phyloP scores from a whole-genome alignment of 768 basidiomycete genomes.

The Phaeotremella skinneri region DNA sequence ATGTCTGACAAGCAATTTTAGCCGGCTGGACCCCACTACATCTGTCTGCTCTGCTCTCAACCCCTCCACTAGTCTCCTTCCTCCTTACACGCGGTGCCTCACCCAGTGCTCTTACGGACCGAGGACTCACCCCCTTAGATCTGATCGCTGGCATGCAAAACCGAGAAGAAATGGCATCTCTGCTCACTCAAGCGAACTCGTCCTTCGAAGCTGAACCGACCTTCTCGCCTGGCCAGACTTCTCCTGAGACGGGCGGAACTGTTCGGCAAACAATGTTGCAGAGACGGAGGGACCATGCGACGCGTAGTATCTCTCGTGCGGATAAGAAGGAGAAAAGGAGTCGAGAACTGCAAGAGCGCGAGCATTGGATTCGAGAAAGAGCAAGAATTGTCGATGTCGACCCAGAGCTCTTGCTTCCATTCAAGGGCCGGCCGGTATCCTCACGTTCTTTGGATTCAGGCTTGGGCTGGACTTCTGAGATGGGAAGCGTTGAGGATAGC shows the following conservation, averaged over 20 bases:
- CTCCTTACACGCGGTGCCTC: conserved; percentile 90
- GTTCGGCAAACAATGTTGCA: conserved; percentile 63
- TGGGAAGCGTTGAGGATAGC: conserved; percentile 64
- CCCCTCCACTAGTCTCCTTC: conserved; percentile 86
- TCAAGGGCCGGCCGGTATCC: background rate
- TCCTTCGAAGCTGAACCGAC: conserved; percentile 23
- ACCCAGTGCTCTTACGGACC: conserved; percentile 69
- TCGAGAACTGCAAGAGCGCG: conserved; percentile 22
- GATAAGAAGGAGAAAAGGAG: conserved; percentile 24
- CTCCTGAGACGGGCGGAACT: conserved; percentile 3
- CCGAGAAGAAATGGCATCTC: conserved; percentile 77
- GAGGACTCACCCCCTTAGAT: conserved; percentile 81
- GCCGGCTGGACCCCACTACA: conserved; percentile 95
- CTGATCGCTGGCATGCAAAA: conserved; percentile 79
- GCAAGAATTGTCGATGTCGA: conserved; percentile 37
- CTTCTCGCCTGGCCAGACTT: conserved; percentile 8
- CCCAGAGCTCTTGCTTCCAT: conserved; percentile 17
- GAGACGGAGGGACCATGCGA: conserved; percentile 56
- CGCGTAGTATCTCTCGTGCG: conserved; percentile 3
- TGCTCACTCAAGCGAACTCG: conserved; percentile 69
- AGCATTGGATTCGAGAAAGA: conserved; percentile 34
- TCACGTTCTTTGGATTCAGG: conserved; percentile 8
- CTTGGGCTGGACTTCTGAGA: conserved; percentile 22
- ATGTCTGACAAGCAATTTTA: conserved; percentile 49
- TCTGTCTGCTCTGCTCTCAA: conserved; percentile 81